These are phyloP conservation scores for Ploettnerulaceae sp. DNA, from an alignment of 2,329 filamentous ascomycete genomes.

Conservation along the genomic window DNA sequence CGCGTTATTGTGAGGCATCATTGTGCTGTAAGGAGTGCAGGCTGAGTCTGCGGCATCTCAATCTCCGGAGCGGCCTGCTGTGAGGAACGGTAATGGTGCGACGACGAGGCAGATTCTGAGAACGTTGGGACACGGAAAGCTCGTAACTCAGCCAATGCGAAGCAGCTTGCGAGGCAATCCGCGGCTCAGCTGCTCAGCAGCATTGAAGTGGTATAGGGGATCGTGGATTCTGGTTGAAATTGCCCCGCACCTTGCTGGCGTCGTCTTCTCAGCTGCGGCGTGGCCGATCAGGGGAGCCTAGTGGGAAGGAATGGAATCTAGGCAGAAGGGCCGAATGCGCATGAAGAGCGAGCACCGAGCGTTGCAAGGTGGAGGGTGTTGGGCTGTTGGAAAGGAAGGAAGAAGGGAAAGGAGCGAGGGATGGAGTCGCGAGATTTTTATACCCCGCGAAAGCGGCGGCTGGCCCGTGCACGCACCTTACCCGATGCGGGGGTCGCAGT, in stretches of 20 bases:
- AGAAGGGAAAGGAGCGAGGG: slow-evolving; percentile 3
- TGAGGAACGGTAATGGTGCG: slow-evolving; percentile 16
- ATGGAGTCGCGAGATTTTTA: slow-evolving; percentile 9
- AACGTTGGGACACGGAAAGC: slow-evolving; percentile 16
- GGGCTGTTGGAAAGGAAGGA: slow-evolving; percentile 7
- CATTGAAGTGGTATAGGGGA: slow-evolving; percentile 13
- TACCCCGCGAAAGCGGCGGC: slow-evolving; percentile 8
- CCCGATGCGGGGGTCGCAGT: slow-evolving; percentile 4
- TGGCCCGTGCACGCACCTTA: slow-evolving; percentile 3
- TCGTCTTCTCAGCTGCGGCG: slow-evolving; percentile 21
- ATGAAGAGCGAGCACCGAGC: no score
- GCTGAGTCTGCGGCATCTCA: slow-evolving; percentile 3
- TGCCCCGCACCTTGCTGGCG: no score
- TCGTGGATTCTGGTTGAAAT: no score
- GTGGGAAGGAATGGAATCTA: no score
- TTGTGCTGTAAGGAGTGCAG: slow-evolving; percentile 6
- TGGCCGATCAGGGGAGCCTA: slow-evolving; percentile 18
- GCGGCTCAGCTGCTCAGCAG: slow-evolving; percentile 15
- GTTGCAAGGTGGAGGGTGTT: no score
- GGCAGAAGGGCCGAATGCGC: slow-evolving; percentile 21
- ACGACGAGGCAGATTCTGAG: slow-evolving; percentile 18
- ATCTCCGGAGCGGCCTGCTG: slow-evolving; percentile 4
- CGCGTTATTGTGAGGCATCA: slow-evolving; percentile 15
- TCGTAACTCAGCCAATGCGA: slow-evolving; percentile 22
- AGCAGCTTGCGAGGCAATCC: slow-evolving; percentile 5